Evolutionary conservation across 2,329 filamentous ascomycete species (phyloP).

Genomic region (Epichloe sibirici): DNA sequence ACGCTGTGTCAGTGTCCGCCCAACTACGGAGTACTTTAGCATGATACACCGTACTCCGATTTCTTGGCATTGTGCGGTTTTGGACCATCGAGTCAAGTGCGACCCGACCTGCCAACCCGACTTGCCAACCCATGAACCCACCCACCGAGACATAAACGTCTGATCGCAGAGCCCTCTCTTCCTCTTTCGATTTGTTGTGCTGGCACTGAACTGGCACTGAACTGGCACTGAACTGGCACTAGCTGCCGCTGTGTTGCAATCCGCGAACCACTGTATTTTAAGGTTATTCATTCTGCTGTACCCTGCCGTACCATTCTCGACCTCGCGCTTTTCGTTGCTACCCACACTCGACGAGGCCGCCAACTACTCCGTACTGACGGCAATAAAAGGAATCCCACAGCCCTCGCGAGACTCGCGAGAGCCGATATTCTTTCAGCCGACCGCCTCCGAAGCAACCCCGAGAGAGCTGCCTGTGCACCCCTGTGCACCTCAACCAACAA

Average conservation of each 20-base stretch:
- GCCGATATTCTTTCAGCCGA: neutral
- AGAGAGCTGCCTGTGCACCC: neutral
- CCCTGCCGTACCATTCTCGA: neutral
- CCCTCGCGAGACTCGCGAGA: neutral
- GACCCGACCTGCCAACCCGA: neutral
- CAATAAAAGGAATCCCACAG: neutral
- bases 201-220: no score
- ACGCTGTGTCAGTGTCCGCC: neutral
- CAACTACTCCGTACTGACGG: neutral
- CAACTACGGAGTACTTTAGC: neutral
- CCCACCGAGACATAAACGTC: neutral
- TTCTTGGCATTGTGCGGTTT: conserved; percentile 1
- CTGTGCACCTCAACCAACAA: neutral
- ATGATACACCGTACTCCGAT: neutral
- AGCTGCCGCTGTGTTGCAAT: neutral
- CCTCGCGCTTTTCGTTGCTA: neutral
- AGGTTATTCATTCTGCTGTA: conserved; percentile 8
- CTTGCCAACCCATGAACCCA: neutral
- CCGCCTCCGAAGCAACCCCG: neutral
- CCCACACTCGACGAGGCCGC: neutral
- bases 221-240: neutral
- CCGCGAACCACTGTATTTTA: conserved; percentile 5
- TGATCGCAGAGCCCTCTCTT: neutral
- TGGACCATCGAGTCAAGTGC: neutral
- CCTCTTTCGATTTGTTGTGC: neutral